phyloP scores from a whole-genome alignment of 495 filamentous ascomycete species.

The Penicillium robsamsonii region DNA sequence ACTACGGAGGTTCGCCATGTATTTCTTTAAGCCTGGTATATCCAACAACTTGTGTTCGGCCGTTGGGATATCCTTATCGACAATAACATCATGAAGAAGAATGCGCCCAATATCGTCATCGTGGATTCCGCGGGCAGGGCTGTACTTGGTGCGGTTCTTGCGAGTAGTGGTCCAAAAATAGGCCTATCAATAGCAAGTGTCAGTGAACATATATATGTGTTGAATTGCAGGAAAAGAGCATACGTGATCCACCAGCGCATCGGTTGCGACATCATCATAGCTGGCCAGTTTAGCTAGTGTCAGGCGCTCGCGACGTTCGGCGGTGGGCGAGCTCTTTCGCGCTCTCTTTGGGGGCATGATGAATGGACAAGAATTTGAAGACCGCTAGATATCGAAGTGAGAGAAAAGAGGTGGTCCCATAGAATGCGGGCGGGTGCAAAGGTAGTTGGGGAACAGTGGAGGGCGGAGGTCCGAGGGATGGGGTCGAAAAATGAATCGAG shows the following conservation, averaged over 20 bases:
- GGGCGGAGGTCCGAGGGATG: conserved; percentile 6
- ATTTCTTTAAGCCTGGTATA: conserved; percentile 71
- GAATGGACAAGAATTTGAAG: not conserved
- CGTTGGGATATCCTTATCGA: conserved; percentile 63
- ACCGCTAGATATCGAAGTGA: conserved; percentile 1
- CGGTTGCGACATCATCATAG: conserved; percentile 95
- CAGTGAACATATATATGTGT: conserved; percentile 15
- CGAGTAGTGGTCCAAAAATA: conserved; percentile 95
- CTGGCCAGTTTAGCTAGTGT: conserved; percentile 82
- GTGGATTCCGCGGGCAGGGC: conserved; percentile 72
- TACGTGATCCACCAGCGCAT: conserved; percentile 94
- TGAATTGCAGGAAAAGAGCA: conserved; percentile 32
- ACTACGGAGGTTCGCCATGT: conserved; percentile 60
- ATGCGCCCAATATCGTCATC: conserved; percentile 80
- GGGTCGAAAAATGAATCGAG: not conserved
- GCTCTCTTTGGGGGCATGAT: conserved; percentile 46
- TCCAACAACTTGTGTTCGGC: conserved; percentile 72
- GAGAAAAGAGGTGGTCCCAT: conserved; percentile 7
- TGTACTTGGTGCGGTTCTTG: conserved; percentile 89
- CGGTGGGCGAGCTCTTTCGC: conserved; percentile 37
- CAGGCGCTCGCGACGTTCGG: conserved; percentile 64
- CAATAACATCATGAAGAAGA: conserved; percentile 71
- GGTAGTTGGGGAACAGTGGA: conserved; percentile 1
- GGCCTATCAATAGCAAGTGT: conserved; percentile 52
- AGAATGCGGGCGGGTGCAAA: conserved; percentile 6